These are phyloP conservation scores for Salvia splendens DNA, from an alignment of 257 asterid species.

Conservation along the genomic window DNA sequence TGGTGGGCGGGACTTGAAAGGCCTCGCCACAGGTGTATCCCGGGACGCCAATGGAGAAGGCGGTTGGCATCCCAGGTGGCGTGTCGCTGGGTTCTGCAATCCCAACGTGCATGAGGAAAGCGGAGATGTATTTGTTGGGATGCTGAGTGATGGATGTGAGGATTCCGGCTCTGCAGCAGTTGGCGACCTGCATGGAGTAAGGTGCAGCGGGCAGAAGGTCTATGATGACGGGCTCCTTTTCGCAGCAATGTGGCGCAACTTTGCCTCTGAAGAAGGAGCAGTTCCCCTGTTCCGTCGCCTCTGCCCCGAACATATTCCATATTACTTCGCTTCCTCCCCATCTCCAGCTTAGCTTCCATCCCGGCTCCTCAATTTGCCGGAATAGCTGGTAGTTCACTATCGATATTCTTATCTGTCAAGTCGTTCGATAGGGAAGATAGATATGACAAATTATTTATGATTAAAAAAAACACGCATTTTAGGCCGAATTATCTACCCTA, in stretches of 20 bases:
- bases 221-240: conserved; percentile 55
- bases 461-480: no score
- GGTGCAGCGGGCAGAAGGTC: conserved; percentile 75
- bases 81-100: conserved; percentile 10
- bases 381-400: conserved; percentile 68
- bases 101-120: conserved; percentile 59
- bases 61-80: conserved; percentile 38
- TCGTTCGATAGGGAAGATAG: no score
- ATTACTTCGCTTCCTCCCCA: conserved; percentile 69
- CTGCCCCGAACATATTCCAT: conserved; percentile 69
- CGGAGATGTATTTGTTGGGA: conserved; percentile 38
- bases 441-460: no score
- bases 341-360: conserved; percentile 74
- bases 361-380: conserved; percentile 70
- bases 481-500: no score
- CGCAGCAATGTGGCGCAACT: conserved; percentile 68
- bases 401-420: conserved; percentile 47
- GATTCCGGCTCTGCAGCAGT: conserved; percentile 77
- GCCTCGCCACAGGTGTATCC: conserved; percentile 79
- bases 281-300: conserved; percentile 73
- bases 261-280: conserved; percentile 57
- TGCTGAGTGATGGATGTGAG: conserved; percentile 67
- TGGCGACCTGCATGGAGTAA: conserved; percentile 49
- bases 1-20: conserved; percentile 55
- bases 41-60: conserved; percentile 59